Base-by-base conservation (phyloP, 176 grass and related monocot species). In the Themeda triandra region DNA sequence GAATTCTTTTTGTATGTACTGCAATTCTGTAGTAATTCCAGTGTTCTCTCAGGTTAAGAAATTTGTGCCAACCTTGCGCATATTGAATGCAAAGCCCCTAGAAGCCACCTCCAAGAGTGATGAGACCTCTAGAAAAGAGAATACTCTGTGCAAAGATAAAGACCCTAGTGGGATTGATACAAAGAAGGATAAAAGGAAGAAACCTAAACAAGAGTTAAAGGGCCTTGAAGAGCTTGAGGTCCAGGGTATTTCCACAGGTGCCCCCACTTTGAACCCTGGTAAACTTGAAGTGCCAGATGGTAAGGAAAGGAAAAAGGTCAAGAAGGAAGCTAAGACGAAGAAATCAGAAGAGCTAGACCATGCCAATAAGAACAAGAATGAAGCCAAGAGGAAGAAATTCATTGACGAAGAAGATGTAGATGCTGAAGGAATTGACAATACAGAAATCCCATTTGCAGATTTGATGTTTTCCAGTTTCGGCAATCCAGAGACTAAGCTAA, bases 51-150 rank as follows among this genome's bases (percentile, higher is more conserved):
- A 98, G 95, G 82, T 95, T 41, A 95, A 88, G 85, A 95, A 91
- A 71, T 40, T 88, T 72, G 79, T 87, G 76, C 92, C 91, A 5
- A 89, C 78, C 58, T 83, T 95, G 69, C 83, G 91, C 65, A 91
- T 95, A 78, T 93, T 95, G 59, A 95, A 95, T 82, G 85, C 91
- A 71, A 98, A 90, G 83, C 92, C 91, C 74, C 83, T 95, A 36
- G 88, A 92, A 28, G 88, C 78, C 51, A 80, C 72, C 53, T 77
- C 71, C 37, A 86, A 86, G 56, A 83, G 25, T 78, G 82, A 83
- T 49, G 83, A 70, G 15, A 86, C 42, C 48, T 84, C 79, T 76
- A 36, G 25, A 87, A 87, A 89, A 85, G 62, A 63, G 66, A 68
- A 39, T 42, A 11, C 75, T 76, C 32, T n/a, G 36, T 63, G 32